phyloP scores from a whole-genome alignment of 768 basidiomycete genomes.

The Rhizopogon rudus region DNA sequence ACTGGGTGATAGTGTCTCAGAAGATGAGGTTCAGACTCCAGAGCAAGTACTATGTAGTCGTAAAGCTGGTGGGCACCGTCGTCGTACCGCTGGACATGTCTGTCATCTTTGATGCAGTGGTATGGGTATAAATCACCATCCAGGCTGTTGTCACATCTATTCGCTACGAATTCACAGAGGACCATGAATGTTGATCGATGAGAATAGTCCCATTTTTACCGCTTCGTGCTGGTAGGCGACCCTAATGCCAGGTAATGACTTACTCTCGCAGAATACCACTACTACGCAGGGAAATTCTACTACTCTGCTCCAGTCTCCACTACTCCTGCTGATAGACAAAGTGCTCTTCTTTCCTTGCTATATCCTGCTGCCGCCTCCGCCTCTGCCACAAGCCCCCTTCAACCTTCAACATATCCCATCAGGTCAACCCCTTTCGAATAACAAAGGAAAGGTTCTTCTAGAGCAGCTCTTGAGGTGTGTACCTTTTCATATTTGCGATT shows the following conservation, averaged over 20 bases:
- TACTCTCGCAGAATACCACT: slow-evolving; percentile 35
- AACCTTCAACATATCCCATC: slow-evolving; percentile 27
- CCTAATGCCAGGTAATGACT: no score
- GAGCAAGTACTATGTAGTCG: no score
- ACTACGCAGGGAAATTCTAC: slow-evolving; percentile 37
- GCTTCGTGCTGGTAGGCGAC: slow-evolving; percentile 10
- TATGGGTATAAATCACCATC: no score
- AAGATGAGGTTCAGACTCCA: no score
- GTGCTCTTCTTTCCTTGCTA: slow-evolving; percentile 67
- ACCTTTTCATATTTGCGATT: slow-evolving; percentile 5
- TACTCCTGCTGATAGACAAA: slow-evolving; percentile 62
- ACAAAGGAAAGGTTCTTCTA: slow-evolving; percentile 65
- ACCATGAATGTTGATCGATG: no score
- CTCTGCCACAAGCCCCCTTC: slow-evolving; percentile 13
- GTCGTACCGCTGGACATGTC: no score
- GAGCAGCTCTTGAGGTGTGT: slow-evolving; percentile 84
- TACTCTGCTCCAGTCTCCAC: slow-evolving; percentile 24
- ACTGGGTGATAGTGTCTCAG: no score
- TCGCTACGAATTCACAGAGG: no score
- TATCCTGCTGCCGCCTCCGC: slow-evolving; percentile 42
- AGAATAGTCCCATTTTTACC: no score
- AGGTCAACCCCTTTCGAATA: slow-evolving; percentile 48
- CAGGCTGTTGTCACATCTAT: no score
- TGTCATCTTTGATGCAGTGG: no score
- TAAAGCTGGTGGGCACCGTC: no score